Percentiles rank a stretch among this genome's conserved stretches.
These are phyloP conservation scores for Babesia ovata DNA, from an alignment of 169 alveolate species.

Conservation along the genomic window DNA sequence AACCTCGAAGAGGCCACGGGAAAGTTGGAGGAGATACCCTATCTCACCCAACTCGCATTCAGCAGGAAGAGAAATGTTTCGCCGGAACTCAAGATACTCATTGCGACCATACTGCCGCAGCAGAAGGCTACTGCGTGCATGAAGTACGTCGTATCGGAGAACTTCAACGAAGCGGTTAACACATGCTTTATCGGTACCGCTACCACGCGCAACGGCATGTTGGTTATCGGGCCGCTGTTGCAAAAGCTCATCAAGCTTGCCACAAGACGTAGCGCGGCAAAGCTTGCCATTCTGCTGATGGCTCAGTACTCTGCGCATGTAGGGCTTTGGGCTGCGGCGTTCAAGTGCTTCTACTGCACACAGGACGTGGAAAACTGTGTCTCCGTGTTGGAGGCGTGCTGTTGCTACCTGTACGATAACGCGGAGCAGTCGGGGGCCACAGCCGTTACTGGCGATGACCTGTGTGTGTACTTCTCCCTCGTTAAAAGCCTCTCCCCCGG, in stretches of 20 bases:
- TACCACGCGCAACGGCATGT: constrained; percentile 62
- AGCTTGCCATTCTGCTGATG: constrained; percentile 54
- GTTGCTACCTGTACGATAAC: constrained; percentile 59
- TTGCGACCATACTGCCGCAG: constrained; percentile 59
- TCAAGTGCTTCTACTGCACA: constrained; percentile 68
- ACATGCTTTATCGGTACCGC: constrained; percentile 50
- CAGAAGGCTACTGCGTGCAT: constrained; percentile 22
- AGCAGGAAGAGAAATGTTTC: constrained; percentile 62
- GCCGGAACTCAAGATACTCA: constrained; percentile 53
- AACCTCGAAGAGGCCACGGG: constrained; percentile 26
- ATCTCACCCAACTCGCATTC: constrained; percentile 50
- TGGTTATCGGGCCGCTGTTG: constrained; percentile 59
- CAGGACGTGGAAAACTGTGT: constrained; percentile 65
- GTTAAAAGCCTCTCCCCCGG: constrained; percentile 56
- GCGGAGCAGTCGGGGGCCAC: background rate
- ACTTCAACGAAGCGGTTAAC: constrained; percentile 60
- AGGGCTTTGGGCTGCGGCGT: constrained; percentile 58
- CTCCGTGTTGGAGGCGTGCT: constrained; percentile 66
- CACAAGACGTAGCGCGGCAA: constrained; percentile 52
- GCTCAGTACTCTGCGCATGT: constrained; percentile 69
- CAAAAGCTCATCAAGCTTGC: constrained; percentile 65
- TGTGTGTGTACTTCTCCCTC: constrained; percentile 58
- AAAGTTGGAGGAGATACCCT: constrained; percentile 22
- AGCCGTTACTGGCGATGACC: constrained; percentile 33
- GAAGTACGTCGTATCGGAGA: constrained; percentile 64